Base-by-base conservation (phyloP, 495 filamentous ascomycete genomes). In the Penicillium subrubescens region DNA sequence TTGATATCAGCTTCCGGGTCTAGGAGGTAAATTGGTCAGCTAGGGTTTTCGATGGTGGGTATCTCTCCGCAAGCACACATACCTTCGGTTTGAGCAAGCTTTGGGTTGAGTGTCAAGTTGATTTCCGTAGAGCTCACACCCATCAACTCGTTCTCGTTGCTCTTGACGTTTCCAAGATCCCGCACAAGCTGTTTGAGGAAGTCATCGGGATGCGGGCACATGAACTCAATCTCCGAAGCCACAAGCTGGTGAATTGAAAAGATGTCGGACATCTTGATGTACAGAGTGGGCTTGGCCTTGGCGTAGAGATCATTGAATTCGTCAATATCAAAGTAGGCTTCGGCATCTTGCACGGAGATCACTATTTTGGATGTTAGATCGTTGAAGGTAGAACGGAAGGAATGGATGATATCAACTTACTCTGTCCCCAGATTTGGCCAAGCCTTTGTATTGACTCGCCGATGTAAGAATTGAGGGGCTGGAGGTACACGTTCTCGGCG, bases 271-370 rank as follows among this genome's bases (percentile, higher is more conserved):
- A 98, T 93, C 77, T 99, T 99, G 77, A 99, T 96, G 80, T 97
- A 99, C 21, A 99, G 82, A 3, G 94, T 98, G 3, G 95, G 95
- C 71, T 97, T 96, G 57, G 92, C 94, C 70, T 94, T 92, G 53
- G 94, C 90, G 70, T 97, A 98, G 29, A 98, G 86, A 71, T 99
- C 95, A 67, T 97, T 97, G 84, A 94, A 98, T 66, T 97, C 94
- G 72, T 98, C 95, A 72, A 98, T 97, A 73, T 97, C 96, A 73
- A 97, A 99, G 23, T 94, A 93, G 51, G 86, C 84, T 73, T 98
- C 96, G 3, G 91, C 90, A 68, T 92, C 89, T 52, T 90, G 89
- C 21, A 98, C 89, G 14, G 88, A 87, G 62, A 98, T 91, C 69
- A 99, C 86, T 80, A 81, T 67, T 59, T 72, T 33, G 31, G 67